Base-by-base conservation (phyloP, 23 red algal species). In the Gracilaria domingensis region DNA sequence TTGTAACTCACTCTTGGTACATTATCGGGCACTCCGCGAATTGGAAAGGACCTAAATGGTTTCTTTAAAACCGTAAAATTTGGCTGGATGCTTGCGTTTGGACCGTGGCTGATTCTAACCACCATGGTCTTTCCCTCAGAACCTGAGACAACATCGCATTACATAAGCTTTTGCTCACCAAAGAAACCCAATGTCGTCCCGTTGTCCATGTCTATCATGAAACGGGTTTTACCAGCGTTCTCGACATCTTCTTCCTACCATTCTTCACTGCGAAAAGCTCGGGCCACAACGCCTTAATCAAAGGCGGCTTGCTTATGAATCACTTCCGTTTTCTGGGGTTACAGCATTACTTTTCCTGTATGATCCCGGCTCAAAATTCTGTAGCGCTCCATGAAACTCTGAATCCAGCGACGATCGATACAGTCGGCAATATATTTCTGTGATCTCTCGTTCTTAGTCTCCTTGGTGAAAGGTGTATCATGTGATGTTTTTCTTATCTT, bases 341-440 rank as follows among this genome's bases (percentile, higher is more conserved):
- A 49, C 4, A 55, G 36, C 16, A 47, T 75, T 16, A 42, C 51
- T 35, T 88, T 88, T 37, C 66, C 84, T 26, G 84, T 88, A 12
- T 55, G 66, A 32, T 66, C 4, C 3, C 84, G 11, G 42, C 84
- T 88, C 11, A 88, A 66, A 59, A 88, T 88, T 25, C 84, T 4
- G 42, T 58, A 57, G 24, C 65, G 65, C 1, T 88, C 84, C 66
- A 34, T 66, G 25, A 88, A 88, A 0, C 5, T 21, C 11, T 88
- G 84, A 26, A 65, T 76, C 81, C 81, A 85, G 3, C 81, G 2
- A 5, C 42, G 6, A 7, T 35, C 20, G 34, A 85, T 73, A 35
- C 35, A 44, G 17, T 44, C 5, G 9, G 38, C 5, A 30, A 67
- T 67, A 0, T 13, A 17, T 67, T 33, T 67, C 11, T 32, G 26